Conservation (phyloP, 768 basidiomycete genomes). For the Tulasnella sp. region DNA sequence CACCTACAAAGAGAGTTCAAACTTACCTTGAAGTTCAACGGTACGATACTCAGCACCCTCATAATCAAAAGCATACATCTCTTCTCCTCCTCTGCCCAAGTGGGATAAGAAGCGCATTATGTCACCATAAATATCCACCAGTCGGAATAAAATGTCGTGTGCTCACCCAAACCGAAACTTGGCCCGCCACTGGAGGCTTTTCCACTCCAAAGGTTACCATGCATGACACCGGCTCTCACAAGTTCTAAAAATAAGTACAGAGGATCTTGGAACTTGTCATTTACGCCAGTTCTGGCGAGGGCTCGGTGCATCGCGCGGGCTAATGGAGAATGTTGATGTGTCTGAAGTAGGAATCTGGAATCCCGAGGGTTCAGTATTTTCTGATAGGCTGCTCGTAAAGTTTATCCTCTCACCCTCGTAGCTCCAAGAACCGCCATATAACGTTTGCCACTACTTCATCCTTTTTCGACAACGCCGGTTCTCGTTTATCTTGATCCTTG, state of each 20-base stretch:
- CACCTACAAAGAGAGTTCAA: not conserved
- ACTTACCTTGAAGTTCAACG: conserved; percentile 81
- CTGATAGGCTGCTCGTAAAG: not conserved
- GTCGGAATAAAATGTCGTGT: conserved; percentile 18
- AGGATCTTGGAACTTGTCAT: conserved; percentile 98
- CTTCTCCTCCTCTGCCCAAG: conserved; percentile 70
- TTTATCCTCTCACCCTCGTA: conserved; percentile 70
- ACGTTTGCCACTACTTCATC: conserved; percentile 98
- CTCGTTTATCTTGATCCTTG: conserved; percentile 42
- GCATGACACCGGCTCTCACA: conserved; percentile 91
- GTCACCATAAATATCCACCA: conserved; percentile 21
- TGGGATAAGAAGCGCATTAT: not conserved
- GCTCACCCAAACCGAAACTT: conserved; percentile 77
- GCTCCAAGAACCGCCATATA: conserved; percentile 94
- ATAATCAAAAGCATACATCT: conserved; percentile 90
- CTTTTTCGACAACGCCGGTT: conserved; percentile 74
- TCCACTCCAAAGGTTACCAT: conserved; percentile 81
- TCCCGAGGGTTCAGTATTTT: not conserved
- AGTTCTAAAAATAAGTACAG: conserved; percentile 91
- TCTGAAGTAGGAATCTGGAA: conserved; percentile 69
- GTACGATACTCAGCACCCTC: conserved; percentile 90
- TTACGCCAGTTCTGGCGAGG: conserved; percentile 61
- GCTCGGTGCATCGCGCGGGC: conserved; percentile 86
- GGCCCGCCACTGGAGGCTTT: conserved; percentile 88
- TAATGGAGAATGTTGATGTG: conserved; percentile 77